Evolutionary conservation across 2,329 filamentous ascomycete genomes (phyloP), one percentile per base, ranked within the genome.

Genomic region (Passalora sequoiae): DNA sequence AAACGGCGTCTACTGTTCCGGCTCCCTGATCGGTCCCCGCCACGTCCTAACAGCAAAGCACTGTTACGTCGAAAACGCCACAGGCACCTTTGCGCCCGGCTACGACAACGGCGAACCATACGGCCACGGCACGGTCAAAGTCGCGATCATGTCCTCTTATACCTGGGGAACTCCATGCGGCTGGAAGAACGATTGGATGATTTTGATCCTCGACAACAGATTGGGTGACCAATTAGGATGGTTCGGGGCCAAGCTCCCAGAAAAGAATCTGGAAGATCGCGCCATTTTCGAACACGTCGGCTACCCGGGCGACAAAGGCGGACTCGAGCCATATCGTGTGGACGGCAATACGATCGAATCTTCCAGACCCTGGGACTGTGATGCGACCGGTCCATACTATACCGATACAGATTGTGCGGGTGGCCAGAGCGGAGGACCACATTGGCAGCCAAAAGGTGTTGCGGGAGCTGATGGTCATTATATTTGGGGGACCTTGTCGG

Each of bases 351-450:
- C 38, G 9, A 38, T 48, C 16, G 36, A 41, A 9, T n/a, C 12
- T n/a, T 28, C 20, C 4, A 40, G 38, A 25, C 16, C 22, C 6
- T 48, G 31, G 27, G 41, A 48, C 10, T 48, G 46, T 21, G 41
- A 48, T 40, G 46, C 30, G 1, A 40, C 36, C 3, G 46, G 41
- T 1, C 46, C 46, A 1, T 40, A 38, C 15, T 48, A 48, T n/a
- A 44, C 46, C 3, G 41, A 42, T 35, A 48, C 46, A 13, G 46
- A 48, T 35, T 44, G 42, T 31, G 31, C 30, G 10, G 46, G 46
- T n/a, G 46, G 46, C 2, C 46, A 48, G 25, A 38, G 30, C n/a
- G 46, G 46, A n/a, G 46, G 46, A 10, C 41, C 46, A 22, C 33
- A 41, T 24, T 48, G 46, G 46, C 28, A 35, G 36, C 33, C 33